Conservation (phyloP, 345 rosid species). For the Eucalyptus viminalis region DNA sequence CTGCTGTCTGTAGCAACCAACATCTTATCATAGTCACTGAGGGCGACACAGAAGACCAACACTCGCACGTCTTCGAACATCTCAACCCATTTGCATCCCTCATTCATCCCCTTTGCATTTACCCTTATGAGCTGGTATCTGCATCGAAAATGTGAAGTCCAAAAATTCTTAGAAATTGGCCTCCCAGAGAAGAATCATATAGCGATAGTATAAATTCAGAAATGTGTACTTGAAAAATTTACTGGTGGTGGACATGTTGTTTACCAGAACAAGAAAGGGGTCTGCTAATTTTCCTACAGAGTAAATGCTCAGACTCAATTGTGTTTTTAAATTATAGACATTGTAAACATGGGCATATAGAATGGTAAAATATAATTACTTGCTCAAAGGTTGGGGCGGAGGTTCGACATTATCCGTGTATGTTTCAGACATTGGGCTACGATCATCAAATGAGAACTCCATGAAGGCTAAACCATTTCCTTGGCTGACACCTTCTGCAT, state of each 20-base stretch:
- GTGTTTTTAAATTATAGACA: neutral
- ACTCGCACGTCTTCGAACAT: constrained; percentile 96
- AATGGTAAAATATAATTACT: constrained; percentile 12
- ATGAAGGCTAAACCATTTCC: constrained; percentile 96
- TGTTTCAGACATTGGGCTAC: constrained; percentile 83
- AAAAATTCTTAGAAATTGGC: neutral
- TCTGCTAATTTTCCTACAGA: neutral
- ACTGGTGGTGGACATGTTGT: neutral
- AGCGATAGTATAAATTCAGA: neutral
- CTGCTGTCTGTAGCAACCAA: constrained; percentile 26
- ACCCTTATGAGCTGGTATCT: constrained; percentile 94
- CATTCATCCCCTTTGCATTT: constrained; percentile 85
- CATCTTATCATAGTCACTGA: constrained; percentile 80
- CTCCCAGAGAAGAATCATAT: neutral
- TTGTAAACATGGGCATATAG: neutral
- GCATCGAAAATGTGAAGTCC: neutral
- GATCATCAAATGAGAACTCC: constrained; percentile 84
- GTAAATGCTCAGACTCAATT: neutral
- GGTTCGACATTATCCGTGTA: constrained; percentile 65
- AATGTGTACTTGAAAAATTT: neutral
- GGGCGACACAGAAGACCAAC: constrained; percentile 76
- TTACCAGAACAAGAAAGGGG: neutral
- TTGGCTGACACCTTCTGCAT: constrained; percentile 92
- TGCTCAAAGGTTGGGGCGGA: constrained; percentile 48
- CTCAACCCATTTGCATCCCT: constrained; percentile 98